A percentile compares a stretch with the other conserved stretches of the same genome.
phyloP scores from a whole-genome alignment of 148 eudicot genomes.

The Agrostemma githago region DNA sequence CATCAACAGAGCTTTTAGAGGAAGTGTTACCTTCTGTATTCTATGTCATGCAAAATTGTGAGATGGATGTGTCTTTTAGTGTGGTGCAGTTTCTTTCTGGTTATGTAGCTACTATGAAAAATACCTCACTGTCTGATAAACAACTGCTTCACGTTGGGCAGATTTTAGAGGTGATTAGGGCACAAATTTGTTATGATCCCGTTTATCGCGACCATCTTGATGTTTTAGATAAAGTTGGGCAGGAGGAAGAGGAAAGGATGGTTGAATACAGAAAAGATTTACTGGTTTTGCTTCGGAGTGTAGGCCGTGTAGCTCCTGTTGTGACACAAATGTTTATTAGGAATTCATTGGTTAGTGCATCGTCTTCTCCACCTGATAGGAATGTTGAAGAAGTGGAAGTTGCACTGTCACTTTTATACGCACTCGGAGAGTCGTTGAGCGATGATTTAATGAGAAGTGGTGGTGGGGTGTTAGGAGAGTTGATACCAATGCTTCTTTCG shows the following conservation, averaged over 20 bases:
- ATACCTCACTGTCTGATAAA: slow-evolving; percentile 51
- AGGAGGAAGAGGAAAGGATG: slow-evolving; percentile 95
- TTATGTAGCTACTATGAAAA: slow-evolving; percentile 87
- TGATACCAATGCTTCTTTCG: slow-evolving; percentile 84
- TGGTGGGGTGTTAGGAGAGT: slow-evolving; percentile 63
- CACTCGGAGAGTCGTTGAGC: slow-evolving; percentile 79
- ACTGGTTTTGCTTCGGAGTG: slow-evolving; percentile 67
- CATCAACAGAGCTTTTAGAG: slow-evolving; percentile 60
- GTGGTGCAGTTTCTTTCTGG: slow-evolving; percentile 76
- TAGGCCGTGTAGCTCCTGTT: slow-evolving; percentile 90
- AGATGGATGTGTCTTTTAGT: slow-evolving; percentile 62
- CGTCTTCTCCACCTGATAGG: slow-evolving; percentile 53
- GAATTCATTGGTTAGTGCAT: slow-evolving; percentile 63
- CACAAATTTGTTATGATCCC: slow-evolving; percentile 76
- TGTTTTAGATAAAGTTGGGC: slow-evolving; percentile 70
- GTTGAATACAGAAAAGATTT: slow-evolving; percentile 79
- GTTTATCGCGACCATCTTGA: slow-evolving; percentile 70
- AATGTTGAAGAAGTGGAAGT: slow-evolving; percentile 97
- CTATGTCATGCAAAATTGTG: slow-evolving; percentile 64
- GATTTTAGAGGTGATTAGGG: slow-evolving; percentile 77
- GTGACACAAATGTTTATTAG: slow-evolving; percentile 71
- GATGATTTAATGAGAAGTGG: slow-evolving; percentile 74
- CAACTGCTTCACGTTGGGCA: slow-evolving; percentile 73
- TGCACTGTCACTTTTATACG: slow-evolving; percentile 78
- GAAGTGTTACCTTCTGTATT: slow-evolving; percentile 92